Base-by-base conservation (phyloP, 1,139 yeast species). In the Fermentozyma sake region DNA sequence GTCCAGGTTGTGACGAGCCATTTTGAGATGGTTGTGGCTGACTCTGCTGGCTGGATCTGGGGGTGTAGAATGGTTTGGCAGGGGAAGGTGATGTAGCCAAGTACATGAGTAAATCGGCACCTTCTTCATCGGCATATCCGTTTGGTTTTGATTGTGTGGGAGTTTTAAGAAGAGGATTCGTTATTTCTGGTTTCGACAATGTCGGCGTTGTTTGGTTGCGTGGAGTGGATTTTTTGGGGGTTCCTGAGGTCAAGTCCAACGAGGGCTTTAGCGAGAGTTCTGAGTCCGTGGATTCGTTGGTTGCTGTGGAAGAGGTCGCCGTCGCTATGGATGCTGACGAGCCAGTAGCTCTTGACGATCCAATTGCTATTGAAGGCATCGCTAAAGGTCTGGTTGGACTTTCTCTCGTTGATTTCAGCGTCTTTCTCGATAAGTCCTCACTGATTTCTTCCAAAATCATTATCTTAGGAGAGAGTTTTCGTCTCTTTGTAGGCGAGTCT, bases 41-140 rank as follows among this genome's bases (percentile, higher is more conserved):
- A 26, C 14, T 10, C 18, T 27, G 37, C 14, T 7, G 18, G n/a
- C n/a, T n/a, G 22, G 36, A 25, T 21, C 59, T 42, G 41, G 72
- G 69, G 6, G 68, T 61, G 34, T 44, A 54, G 40, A 48, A 53
- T 4, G 64, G 59, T 29, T 62, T 65, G 1, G 80, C 79, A 0
- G 89, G 86, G 0, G 91, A 80, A 1, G 95, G 95, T 3, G 94
- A 82, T 4, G 93, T 82, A 3, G 95, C 94, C 43, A 85, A 64
- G 50, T 75, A 85, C 76, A 85, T 72, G 36, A 85, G 65, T 37
- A 85, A 58, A 49, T 82, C 93, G 1, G 94, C 95, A 5, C 95
- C 95, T 50, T 80, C 87, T 29, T 79, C 84, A 34, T 73, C 78
- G 31, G 68, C 55, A 41, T 56, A 44, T 9, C 40, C 38, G 21